Evolutionary conservation across 2,329 filamentous ascomycete species (phyloP), one percentile per base, ranked within the genome.

Genomic region (Colletotrichum sp.): DNA sequence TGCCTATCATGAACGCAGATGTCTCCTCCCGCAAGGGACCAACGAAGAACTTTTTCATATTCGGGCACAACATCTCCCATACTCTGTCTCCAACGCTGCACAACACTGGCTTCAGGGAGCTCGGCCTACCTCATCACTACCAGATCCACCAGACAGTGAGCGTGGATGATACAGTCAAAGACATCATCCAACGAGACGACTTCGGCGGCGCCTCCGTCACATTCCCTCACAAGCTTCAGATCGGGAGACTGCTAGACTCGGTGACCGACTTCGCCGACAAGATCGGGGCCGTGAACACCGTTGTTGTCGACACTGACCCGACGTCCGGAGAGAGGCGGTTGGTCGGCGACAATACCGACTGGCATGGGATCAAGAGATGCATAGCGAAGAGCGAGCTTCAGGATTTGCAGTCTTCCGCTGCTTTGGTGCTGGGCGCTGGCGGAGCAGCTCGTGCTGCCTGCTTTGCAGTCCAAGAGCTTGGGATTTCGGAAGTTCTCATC

Each of bases 51-150:
- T 72, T 48, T 28, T 67, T 59, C 70, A 72, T 72, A 24, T 72
- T 66, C 9, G 70, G 70, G 10, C 70, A 67, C 7, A 72, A 67
- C 16, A 72, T 72, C 43, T 65, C 70, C 21, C 70, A 67, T 52
- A 57, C 61, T 4, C 32, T 72, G 8, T 72, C 61, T 4, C 61
- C 61, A 24, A 59, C 70, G 9, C 48, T 72, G 14, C 70, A 67
- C 52, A 72, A 72, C 48, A 55, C 70, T 4, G 70, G 70, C 7
- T 72, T 72, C 48, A 30, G 10, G 24, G 61, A 55, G 13, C 63
- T 72, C 13, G 63, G 48, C 43, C 32, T 72, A 12, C 70, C 70
- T 21, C 43, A 72, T 16, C 61, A 66, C 14, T 72, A 71, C 34
- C 21, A 6, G 16, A 52, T 72, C 48, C 63, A 72, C 32, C 61